Conservation (phyloP, 805 yeast genomes). For the Candida koratica region DNA sequence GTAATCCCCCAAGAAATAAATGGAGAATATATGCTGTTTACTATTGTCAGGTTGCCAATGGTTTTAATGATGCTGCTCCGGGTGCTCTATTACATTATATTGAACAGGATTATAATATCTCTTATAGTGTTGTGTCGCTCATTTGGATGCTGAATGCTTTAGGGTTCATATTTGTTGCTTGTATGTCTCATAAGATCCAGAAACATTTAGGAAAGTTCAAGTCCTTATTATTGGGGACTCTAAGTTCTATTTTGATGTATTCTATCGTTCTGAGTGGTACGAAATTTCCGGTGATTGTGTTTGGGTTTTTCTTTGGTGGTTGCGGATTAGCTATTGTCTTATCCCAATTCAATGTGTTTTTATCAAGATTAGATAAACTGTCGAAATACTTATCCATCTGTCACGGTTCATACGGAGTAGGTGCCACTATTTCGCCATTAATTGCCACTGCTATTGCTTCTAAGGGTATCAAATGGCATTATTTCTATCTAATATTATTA, state of each 20-base stretch:
- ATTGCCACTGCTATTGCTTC: slow-evolving; percentile 54
- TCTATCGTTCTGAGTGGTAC: slow-evolving; percentile 47
- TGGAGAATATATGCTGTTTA: slow-evolving; percentile 41
- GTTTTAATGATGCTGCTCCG: slow-evolving; percentile 54
- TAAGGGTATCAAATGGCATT: slow-evolving; percentile 50
- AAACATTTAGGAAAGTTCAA: slow-evolving; percentile 37
- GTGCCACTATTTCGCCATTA: slow-evolving; percentile 69
- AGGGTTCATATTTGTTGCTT: slow-evolving; percentile 52
- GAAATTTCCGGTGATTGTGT: slow-evolving; percentile 44
- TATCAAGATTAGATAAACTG: slow-evolving; percentile 47
- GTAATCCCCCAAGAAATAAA: slow-evolving; percentile 41
- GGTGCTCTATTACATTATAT: slow-evolving; percentile 58
- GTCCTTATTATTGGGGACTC: slow-evolving; percentile 37
- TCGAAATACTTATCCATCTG: slow-evolving; percentile 56
- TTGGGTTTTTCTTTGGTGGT: slow-evolving; percentile 57
- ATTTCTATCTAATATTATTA: slow-evolving; percentile 47
- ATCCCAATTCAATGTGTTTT: slow-evolving; percentile 50
- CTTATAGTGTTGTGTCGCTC: slow-evolving; percentile 52
- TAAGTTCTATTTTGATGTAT: slow-evolving; percentile 37
- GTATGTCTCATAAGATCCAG: slow-evolving; percentile 44
- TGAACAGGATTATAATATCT: slow-evolving; percentile 45
- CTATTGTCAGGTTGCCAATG: slow-evolving; percentile 39
- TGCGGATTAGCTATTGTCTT: slow-evolving; percentile 48
- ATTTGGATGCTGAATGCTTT: slow-evolving; percentile 56
- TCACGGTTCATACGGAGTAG: slow-evolving; percentile 71